These are phyloP conservation scores for Xanthoconium separans DNA, from an alignment of 1,284 basidiomycete species.

Conservation along the genomic window DNA sequence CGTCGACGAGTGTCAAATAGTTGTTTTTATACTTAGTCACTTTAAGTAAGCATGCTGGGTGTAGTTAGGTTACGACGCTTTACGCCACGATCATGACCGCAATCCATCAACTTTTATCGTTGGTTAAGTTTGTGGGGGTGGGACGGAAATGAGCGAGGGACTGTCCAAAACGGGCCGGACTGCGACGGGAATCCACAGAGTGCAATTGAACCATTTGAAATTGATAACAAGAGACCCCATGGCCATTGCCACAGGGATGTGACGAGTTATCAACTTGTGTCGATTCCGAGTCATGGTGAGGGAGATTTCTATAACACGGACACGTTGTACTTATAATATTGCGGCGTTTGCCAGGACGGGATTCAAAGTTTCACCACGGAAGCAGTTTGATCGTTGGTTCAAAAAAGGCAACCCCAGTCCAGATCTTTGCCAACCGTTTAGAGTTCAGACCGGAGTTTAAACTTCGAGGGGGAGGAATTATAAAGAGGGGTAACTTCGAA, in stretches of 20 bases:
- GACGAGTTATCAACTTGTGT: slow-evolving; percentile 1
- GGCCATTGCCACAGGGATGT: slow-evolving; percentile 1
- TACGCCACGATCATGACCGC: slow-evolving; percentile 19
- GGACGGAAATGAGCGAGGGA: slow-evolving; percentile 14
- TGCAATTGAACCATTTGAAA: slow-evolving; percentile 23
- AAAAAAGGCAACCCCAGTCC: slow-evolving; percentile 24
- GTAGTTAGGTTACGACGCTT: slow-evolving; percentile 27
- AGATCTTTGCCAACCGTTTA: slow-evolving; percentile 24
- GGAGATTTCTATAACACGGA: too few relatives aligned
- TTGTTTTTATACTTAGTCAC: slow-evolving; percentile 22
- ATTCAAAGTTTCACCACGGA: slow-evolving; percentile 9
- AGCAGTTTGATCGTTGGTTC: slow-evolving; percentile 17
- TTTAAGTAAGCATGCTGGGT: slow-evolving; percentile 3
- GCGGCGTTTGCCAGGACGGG: background rate
- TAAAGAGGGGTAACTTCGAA: slow-evolving; percentile 40
- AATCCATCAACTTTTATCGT: slow-evolving; percentile 13
- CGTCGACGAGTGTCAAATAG: slow-evolving; percentile 14
- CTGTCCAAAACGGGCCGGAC: slow-evolving; percentile 6
- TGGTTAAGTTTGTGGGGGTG: too few relatives aligned
- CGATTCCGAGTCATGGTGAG: too few relatives aligned
- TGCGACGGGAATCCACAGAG: too few relatives aligned
- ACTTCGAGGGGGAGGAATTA: slow-evolving; percentile 43
- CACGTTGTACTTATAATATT: too few relatives aligned
- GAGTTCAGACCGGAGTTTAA: slow-evolving; percentile 50
- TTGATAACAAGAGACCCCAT: slow-evolving; percentile 20